Conservation (phyloP, 176 grass and related monocot genomes). For the Cocos nucifera region DNA sequence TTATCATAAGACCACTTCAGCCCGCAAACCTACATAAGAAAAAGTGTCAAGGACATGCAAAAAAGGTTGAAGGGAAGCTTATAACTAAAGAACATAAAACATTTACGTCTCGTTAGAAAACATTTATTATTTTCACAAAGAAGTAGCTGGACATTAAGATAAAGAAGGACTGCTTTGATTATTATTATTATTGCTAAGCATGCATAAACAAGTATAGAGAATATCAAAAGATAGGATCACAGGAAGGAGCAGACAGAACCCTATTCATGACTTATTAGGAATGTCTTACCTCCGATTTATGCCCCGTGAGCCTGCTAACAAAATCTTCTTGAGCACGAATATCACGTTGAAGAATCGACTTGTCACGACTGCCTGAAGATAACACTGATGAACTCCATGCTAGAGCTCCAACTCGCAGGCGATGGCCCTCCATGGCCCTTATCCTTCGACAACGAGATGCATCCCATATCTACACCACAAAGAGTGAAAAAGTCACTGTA, state of each 20-base stretch:
- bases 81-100: too few relatives aligned
- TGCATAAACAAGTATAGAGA: too few relatives aligned
- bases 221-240: too few relatives aligned
- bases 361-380: slow-evolving; percentile 94
- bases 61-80: too few relatives aligned
- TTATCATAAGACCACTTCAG: slow-evolving; percentile 98
- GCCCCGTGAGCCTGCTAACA: slow-evolving; percentile 81
- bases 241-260: too few relatives aligned
- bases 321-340: slow-evolving; percentile 86
- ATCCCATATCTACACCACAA: slow-evolving; percentile 85
- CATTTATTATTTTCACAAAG: too few relatives aligned
- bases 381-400: slow-evolving; percentile 93
- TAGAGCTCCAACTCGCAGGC: slow-evolving; percentile 79
- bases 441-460: slow-evolving; percentile 71
- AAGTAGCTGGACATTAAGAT: too few relatives aligned
- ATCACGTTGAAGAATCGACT: slow-evolving; percentile 78
- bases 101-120: too few relatives aligned
- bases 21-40: slow-evolving; percentile 62
- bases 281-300: slow-evolving; percentile 85
- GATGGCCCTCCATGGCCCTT: slow-evolving; percentile 84
- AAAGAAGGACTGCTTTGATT: too few relatives aligned
- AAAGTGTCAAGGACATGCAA: background rate
- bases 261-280: background rate
- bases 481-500: background rate
- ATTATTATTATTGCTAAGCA: too few relatives aligned